These are phyloP conservation scores for Scheffersomyces stipitis DNA, from an alignment of 805 yeast genomes.

Conservation along the genomic window DNA sequence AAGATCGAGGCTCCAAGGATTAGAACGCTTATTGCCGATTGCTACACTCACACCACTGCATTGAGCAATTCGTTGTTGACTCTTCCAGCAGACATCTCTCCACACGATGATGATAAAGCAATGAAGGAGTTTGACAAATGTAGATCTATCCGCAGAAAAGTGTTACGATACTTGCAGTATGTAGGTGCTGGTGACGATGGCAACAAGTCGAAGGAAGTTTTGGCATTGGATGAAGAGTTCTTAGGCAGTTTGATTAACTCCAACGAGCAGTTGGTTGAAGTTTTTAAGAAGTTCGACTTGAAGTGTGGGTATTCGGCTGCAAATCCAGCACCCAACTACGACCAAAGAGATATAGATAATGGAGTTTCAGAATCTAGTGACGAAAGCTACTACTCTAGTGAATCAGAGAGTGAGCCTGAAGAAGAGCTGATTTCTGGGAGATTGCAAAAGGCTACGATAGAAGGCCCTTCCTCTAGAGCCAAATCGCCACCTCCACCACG, in stretches of 20 bases:
- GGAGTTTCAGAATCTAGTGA: conserved; percentile 27
- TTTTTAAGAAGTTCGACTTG: conserved; percentile 68
- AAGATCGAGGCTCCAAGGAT: conserved; percentile 73
- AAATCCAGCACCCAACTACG: conserved; percentile 36
- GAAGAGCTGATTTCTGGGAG: conserved; percentile 24
- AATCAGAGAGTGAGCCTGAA: conserved; percentile 30
- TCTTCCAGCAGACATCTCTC: conserved; percentile 48
- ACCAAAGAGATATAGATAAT: conserved; percentile 19
- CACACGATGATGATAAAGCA: conserved; percentile 64
- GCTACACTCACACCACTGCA: conserved; percentile 71
- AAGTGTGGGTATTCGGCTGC: conserved; percentile 41
- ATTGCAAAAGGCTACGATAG: conserved; percentile 8
- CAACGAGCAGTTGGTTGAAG: conserved; percentile 82
- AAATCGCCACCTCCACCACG: conserved; percentile 26
- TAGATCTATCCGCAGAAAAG: conserved; percentile 70
- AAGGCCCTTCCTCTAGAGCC: conserved; percentile 7
- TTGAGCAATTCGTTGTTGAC: conserved; percentile 50
- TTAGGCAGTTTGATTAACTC: conserved; percentile 86
- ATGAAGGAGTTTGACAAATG: conserved; percentile 72
- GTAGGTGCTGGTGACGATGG: conserved; percentile 54
- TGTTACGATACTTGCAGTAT: conserved; percentile 78
- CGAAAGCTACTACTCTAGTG: conserved; percentile 41
- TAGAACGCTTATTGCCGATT: conserved; percentile 64
- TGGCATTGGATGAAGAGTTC: conserved; percentile 65
- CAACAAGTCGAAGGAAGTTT: conserved; percentile 24